Conservation (phyloP, 176 grass and related monocot species). For the Cenchrus americanus region DNA sequence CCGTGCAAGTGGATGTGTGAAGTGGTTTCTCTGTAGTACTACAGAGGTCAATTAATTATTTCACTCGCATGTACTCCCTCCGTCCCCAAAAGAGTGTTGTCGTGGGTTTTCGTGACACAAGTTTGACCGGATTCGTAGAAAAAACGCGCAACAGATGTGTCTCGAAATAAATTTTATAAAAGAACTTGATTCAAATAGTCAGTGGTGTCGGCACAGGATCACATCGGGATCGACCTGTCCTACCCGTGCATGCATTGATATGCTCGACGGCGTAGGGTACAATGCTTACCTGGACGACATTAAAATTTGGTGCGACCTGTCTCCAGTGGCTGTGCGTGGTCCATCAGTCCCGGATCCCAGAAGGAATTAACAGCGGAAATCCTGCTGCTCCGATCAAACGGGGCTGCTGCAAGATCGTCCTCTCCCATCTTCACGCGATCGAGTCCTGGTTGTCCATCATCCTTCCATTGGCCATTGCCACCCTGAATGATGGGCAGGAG, state of each 20-base stretch:
- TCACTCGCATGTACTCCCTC: too few species aligned
- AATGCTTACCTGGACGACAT: conserved; percentile 4
- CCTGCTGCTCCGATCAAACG: not conserved
- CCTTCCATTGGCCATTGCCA: not conserved
- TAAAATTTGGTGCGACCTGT: not conserved
- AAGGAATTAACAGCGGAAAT: conserved; percentile 25
- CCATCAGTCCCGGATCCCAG: not conserved
- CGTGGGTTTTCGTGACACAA: too few species aligned
- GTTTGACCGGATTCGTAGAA: too few species aligned
- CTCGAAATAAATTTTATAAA: too few species aligned
- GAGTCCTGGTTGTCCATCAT: conserved; percentile 7
- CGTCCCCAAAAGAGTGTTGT: too few species aligned
- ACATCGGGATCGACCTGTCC: not conserved
- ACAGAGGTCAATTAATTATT: too few species aligned
- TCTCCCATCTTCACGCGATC: not conserved
- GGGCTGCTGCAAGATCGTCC: not conserved
- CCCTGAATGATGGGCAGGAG: conserved; percentile 6
- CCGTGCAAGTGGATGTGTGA: too few species aligned
- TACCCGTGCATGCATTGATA: not conserved
- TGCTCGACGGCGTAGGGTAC: not conserved
- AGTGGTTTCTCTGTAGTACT: too few species aligned
- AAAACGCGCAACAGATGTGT: too few species aligned
- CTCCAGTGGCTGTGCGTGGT: not conserved
- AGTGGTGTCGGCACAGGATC: not conserved
- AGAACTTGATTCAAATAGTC: too few species aligned